phyloP scores from a whole-genome alignment of 2,329 filamentous ascomycete genomes.

The Paecilomyces sp. region DNA sequence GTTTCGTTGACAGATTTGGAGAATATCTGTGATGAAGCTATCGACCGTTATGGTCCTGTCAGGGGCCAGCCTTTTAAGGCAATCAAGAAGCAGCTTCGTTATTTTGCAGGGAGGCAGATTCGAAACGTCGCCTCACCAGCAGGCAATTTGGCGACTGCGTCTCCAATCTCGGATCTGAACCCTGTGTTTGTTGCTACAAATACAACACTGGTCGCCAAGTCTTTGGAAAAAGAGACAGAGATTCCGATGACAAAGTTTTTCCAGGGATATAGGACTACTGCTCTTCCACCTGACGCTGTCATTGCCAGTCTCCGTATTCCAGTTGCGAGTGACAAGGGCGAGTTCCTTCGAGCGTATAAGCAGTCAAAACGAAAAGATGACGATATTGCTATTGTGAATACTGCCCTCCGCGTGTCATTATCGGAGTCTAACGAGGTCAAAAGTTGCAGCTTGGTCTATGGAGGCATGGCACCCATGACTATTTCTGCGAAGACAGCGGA shows the following conservation, averaged over 20 bases:
- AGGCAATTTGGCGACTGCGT: constrained; percentile 88
- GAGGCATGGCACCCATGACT: constrained; percentile 90
- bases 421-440: constrained; percentile 63
- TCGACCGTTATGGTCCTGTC: constrained; percentile 65
- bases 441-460: constrained; percentile 76
- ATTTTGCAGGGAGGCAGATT: constrained; percentile 92
- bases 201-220: constrained; percentile 73
- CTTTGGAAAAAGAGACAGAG: constrained; percentile 62
- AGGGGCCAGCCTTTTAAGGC: constrained; percentile 77
- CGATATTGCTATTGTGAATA: constrained; percentile 95
- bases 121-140: constrained; percentile 96
- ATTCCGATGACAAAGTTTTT: constrained; percentile 94
- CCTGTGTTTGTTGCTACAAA: constrained; percentile 87
- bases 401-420: constrained; percentile 69
- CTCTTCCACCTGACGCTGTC: constrained; percentile 71
- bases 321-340: constrained; percentile 63
- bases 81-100: constrained; percentile 87
- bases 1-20: constrained; percentile 89
- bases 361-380: constrained; percentile 96
- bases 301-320: constrained; percentile 86
- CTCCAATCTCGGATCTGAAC: constrained; percentile 93
- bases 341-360: constrained; percentile 87
- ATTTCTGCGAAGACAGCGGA: constrained; percentile 76
- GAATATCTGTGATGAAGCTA: constrained; percentile 69
- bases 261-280: constrained; percentile 80